Base-by-base conservation (phyloP, 2,329 filamentous ascomycete genomes). In the Sporothrix luriei region DNA sequence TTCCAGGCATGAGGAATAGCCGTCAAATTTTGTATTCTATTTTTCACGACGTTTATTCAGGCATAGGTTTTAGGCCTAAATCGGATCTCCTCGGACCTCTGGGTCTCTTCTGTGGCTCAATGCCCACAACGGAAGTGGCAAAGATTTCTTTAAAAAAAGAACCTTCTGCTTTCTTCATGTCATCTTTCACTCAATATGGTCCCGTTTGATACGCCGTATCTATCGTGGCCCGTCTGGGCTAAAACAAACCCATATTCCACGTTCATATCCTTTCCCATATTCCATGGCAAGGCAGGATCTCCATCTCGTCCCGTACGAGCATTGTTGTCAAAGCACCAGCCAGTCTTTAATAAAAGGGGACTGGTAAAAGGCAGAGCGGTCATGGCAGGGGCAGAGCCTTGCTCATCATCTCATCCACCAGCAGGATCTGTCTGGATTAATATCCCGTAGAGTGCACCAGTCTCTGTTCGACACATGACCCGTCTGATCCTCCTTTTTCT, bases 1-100 rank as follows among this genome's bases (percentile, higher is more conserved):
- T 51, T 43, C 61, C 61, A 65, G 16, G 62, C 62, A 66, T 24
- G 46, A 66, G 46, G 62, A 66, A 66, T 66, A 24, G 49, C 64
- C 64, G 24, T 29, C 26, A 38, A 66, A 14, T 51, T 51, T 40
- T 33, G 13, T 49, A 2, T 7, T 33, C 6, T 33, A 7, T 33
- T 33, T 33, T 33, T 33, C 4, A 7, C 33, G 33, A 1, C 33
- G 33, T 33, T 33, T 29, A 13, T 66, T 51, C 26, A 13, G 14
- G 2, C 29, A 21, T 9, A 11, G 3, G 33, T 64, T 49, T 14
- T 21, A 49, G 61, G 24, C 24, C 43, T 49, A 64, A 21, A 21
- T 29, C 33, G 4, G 7, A 49, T 38, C 5, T 62, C 49, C 40
- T 48, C 26, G 21, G 43, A 29, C 38, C 24, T 26, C 61, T 33